Evolutionary conservation across 345 rosid genomes (phyloP).

Genomic region (Orychophragmus violaceus): DNA sequence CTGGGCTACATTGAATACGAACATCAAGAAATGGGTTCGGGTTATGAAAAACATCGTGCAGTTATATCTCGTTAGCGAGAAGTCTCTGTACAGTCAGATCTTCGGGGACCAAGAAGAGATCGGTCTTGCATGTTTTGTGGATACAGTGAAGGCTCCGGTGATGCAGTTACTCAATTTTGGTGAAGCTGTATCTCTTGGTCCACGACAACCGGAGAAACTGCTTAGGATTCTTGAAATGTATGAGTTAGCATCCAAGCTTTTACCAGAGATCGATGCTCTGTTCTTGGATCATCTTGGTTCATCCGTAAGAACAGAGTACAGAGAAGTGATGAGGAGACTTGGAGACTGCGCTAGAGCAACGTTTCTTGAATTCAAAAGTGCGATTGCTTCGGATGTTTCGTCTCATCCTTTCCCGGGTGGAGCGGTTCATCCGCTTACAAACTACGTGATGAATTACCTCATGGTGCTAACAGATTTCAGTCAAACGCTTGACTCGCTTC

Average conservation of each 20-base stretch:
- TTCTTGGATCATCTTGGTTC: constrained; percentile 46
- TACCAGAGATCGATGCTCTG: constrained; percentile 54
- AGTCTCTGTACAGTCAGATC: constrained; percentile 53
- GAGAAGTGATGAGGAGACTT: constrained; percentile 55
- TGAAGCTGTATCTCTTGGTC: constrained; percentile 76
- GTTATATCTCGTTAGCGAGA: constrained; percentile 69
- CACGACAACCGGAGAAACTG: constrained; percentile 69
- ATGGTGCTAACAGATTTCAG: constrained; percentile 58
- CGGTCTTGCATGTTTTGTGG: constrained; percentile 50
- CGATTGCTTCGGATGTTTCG: constrained; percentile 55
- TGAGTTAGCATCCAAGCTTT: constrained; percentile 58
- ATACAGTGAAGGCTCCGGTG: constrained; percentile 67
- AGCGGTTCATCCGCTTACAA: constrained; percentile 68
- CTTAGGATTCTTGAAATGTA: constrained; percentile 78
- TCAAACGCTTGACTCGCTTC: constrained; percentile 56
- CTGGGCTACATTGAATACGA: constrained; percentile 62
- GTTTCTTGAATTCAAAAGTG: constrained; percentile 65
- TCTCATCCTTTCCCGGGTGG: constrained; percentile 61
- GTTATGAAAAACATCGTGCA: constrained; percentile 61
- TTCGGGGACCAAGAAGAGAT: constrained; percentile 46
- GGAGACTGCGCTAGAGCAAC: constrained; percentile 58
- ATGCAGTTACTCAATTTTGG: constrained; percentile 77
- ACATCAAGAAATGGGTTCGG: constrained; percentile 83
- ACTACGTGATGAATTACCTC: constrained; percentile 77
- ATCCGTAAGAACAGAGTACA: constrained; percentile 46